Conservation (phyloP, 2,329 filamentous ascomycete species). For the Pyricularia pennisetigena region DNA sequence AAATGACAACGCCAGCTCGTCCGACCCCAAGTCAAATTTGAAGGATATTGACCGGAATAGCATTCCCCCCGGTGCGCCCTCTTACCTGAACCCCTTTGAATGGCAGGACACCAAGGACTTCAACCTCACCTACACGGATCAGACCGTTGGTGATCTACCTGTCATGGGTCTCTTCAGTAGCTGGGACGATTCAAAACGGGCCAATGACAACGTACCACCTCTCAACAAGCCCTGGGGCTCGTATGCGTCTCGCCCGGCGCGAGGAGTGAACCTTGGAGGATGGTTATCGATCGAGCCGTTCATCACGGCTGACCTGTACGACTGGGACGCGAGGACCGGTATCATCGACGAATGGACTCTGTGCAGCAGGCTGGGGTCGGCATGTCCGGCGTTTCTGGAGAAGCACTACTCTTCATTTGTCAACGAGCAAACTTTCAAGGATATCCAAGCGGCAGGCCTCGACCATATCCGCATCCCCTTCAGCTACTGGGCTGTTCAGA, state of each 20-base stretch:
- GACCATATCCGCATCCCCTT: conserved; percentile 96
- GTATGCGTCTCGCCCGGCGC: conserved; percentile 69
- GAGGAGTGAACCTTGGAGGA: conserved; percentile 86
- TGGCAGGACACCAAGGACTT: conserved; percentile 89
- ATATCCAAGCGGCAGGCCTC: conserved; percentile 78
- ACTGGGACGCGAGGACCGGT: conserved; percentile 48
- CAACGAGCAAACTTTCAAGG: conserved; percentile 70
- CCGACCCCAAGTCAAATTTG: conserved; percentile 32
- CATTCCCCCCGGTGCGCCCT: conserved; percentile 54
- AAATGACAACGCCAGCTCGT: conserved; percentile 42
- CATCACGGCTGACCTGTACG: conserved; percentile 87
- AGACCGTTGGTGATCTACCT: conserved; percentile 75
- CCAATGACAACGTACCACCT: conserved; percentile 72
- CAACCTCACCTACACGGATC: conserved; percentile 86
- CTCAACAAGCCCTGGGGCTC: conserved; percentile 66
- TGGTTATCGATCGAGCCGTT: conserved; percentile 94
- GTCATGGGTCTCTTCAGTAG: conserved; percentile 78
- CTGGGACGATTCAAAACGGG: conserved; percentile 74
- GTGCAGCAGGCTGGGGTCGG: conserved; percentile 57
- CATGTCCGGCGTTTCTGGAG: conserved; percentile 62
- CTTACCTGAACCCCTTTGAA: conserved; percentile 80
- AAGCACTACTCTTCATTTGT: conserved; percentile 87
- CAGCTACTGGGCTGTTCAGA: conserved; percentile 87
- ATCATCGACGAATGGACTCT: conserved; percentile 88
- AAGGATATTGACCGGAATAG: conserved; percentile 41